Evolutionary conservation across 805 yeast genomes (phyloP), one percentile per base, ranked within the genome.

Genomic region (Candida mattraensis): DNA sequence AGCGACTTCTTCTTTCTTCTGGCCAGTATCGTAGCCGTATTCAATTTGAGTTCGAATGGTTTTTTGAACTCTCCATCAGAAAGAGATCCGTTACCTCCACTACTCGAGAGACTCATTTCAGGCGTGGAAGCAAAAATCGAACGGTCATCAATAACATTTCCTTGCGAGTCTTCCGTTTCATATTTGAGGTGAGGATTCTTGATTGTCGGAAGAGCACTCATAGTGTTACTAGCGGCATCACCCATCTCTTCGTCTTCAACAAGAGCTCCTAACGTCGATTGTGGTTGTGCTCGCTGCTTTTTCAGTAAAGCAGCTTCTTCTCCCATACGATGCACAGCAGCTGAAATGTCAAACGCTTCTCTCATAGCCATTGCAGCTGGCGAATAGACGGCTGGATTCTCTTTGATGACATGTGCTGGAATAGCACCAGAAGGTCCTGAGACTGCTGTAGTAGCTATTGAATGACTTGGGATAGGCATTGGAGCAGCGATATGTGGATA

Each of bases 321-420:
- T 3, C 75, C 76, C 67, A 70, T 67, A 53, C 81, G 63, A 50
- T 73, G 79, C 10, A 76, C 80, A 0, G 80, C 80, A n/a, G 78
- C 63, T 1, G 80, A 72, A 14, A 76, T 71, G 48, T 76, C 82
- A 55, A 74, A 74, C 10, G 79, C 80, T 42, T 76, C 82, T 40
- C 74, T 66, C 58, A 76, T 64, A 2, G 80, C 80, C 42, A 69
- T 72, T 2, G 78, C 78, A 4, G 78, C 80, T 7, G 82, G 81
- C 9, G 78, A 69, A 50, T 70, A 74, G 42, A 72, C 40, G 3
- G 63, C 54, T 9, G 47, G 53, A 14, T 44, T 48, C 13, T 43
- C 40, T 22, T 30, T 38, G 30, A 44, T 18, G 7, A 44, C 39
- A 24, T 46, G 51, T 10, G 46, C 28, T 7, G 54, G 51, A 20